Base-by-base conservation (phyloP, 1,284 basidiomycete genomes). In the Xerocomus nothofagi region DNA sequence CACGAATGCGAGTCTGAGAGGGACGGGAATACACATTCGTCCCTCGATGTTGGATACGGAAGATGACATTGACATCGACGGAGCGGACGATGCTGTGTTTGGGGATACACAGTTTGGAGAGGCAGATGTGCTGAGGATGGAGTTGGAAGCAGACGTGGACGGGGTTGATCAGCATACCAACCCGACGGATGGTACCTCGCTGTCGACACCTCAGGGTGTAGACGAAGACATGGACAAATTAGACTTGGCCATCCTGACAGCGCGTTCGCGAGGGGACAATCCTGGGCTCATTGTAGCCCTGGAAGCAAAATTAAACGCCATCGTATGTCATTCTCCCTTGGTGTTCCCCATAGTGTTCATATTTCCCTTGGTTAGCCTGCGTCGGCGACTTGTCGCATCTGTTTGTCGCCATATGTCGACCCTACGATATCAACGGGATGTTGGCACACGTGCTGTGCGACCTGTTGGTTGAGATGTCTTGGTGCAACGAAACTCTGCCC, bases 381-480 rank as follows among this genome's bases (percentile, higher is more conserved):
- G 69, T 76, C 78, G 3, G 64, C 77, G 3, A 71, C 82, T 1
- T 91, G 87, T 66, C 82, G 88, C 20, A 88, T 91, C 48, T 91
- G 88, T 57, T 69, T 91, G 8, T 88, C 89, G 45, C 76, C 82
- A 1, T 89, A 88, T 56, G 76, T 73, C 1, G 88, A 91, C 53
- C 85, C 88, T 0, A 88, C 87, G 0, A 79, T 83, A 3, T 88
- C 86, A n/a, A 88, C 86, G 0, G 88, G 87, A 4, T 91, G 88
- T 63, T 91, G 88, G 88, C 88, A 91, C 61, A 86, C 86, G 0
- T 90, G 85, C 57, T 91, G 88, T 64, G 73, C 81, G 36, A 81
- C 81, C 61, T 91, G 88, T 62, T 91, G 88, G 88, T 66, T 91
- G 39, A 80, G 82, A 10, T 90, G 88, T 63, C 72, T 91, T 37